Percentiles rank a stretch among this genome's conserved stretches.
Conservation (phyloP, 2,329 filamentous ascomycete genomes). For the Acephala macrosclerotiorum region DNA sequence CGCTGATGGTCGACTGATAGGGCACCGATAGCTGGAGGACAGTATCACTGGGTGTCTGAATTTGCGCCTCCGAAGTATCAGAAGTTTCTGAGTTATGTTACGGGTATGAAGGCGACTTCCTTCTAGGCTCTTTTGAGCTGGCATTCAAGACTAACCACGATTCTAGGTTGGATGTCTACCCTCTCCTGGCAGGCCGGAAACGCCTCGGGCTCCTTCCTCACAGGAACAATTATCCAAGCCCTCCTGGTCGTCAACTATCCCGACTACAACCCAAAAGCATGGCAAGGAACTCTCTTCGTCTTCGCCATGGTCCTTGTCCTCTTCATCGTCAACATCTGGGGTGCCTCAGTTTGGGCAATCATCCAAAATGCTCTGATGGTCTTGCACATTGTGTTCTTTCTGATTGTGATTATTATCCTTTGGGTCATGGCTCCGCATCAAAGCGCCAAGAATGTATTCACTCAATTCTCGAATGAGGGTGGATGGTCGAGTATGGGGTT, state of each 20-base stretch:
- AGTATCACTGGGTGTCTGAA: constrained; percentile 64
- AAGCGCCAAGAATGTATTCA: constrained; percentile 38
- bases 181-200: constrained; percentile 53
- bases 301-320: constrained; percentile 50
- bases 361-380: constrained; percentile 52
- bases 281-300: constrained; percentile 52
- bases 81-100: constrained; percentile 57
- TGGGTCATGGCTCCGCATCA: constrained; percentile 38
- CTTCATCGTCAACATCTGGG: constrained; percentile 51
- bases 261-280: constrained; percentile 45
- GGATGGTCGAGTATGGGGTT: constrained; percentile 44
- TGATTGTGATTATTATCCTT: constrained; percentile 51
- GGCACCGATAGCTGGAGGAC: constrained; percentile 61
- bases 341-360: constrained; percentile 46
- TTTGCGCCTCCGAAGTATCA: constrained; percentile 56
- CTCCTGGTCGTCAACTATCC: constrained; percentile 46
- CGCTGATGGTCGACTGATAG: background rate
- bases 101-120: constrained; percentile 43
- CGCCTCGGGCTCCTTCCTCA: constrained; percentile 51
- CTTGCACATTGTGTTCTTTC: constrained; percentile 53
- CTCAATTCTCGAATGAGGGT: constrained; percentile 42
- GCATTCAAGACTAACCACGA: constrained; percentile 7
- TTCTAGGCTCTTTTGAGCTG: background rate
- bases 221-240: constrained; percentile 53
- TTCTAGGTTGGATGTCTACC: constrained; percentile 52